These are phyloP conservation scores for Polytrichum commune DNA, from an alignment of 225 moss, liverwort and hornwort genomes.

Conservation along the genomic window DNA sequence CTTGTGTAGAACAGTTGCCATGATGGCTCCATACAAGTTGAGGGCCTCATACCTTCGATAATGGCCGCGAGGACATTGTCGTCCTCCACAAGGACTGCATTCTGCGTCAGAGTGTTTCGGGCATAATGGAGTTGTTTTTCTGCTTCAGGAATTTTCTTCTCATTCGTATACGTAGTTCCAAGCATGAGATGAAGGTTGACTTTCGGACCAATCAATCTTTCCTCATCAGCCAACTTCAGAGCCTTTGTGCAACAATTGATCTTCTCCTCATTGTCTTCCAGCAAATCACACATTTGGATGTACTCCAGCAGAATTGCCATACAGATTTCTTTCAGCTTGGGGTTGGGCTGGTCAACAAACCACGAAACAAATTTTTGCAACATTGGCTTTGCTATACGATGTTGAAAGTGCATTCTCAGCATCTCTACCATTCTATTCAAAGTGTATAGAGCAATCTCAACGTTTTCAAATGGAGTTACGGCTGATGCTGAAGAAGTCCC, in stretches of 20 bases:
- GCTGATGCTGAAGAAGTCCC: not conserved
- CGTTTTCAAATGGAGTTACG: not conserved
- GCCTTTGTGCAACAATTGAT: not conserved
- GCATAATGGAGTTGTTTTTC: not conserved
- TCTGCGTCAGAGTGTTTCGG: not conserved
- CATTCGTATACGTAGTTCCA: not conserved
- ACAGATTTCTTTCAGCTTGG: not conserved
- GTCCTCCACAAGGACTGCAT: not conserved
- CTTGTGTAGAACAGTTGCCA: not conserved
- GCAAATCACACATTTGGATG: slow-evolving; percentile 1
- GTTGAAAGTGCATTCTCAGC: not conserved
- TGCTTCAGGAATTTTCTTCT: not conserved
- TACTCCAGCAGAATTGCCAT: slow-evolving; percentile 1
- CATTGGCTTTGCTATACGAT: slow-evolving; percentile 9
- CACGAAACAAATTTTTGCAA: slow-evolving; percentile 1
- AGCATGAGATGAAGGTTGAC: not conserved
- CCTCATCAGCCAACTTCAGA: not conserved
- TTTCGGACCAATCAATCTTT: not conserved
- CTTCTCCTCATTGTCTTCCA: not conserved
- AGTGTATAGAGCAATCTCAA: not conserved
- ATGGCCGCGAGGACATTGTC: not conserved
- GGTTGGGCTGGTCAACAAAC: not conserved
- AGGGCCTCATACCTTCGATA: not conserved
- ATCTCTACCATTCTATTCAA: not conserved
- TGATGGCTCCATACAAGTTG: not conserved